Conservation (phyloP, 1,139 yeast species). For the Kluyveromyces sp. region DNA sequence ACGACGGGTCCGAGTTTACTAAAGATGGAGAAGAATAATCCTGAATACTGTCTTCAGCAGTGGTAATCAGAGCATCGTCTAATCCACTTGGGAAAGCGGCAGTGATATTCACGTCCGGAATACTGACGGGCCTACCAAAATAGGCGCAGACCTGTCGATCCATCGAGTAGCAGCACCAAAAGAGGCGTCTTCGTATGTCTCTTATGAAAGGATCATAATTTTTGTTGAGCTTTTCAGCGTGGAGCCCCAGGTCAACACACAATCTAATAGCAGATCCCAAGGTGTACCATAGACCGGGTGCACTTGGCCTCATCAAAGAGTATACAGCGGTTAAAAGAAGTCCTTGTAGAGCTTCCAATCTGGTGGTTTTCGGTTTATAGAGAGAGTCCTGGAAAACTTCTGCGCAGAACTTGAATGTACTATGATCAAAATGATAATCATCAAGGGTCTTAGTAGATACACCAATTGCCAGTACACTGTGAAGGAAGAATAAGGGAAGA, state of each 20-base stretch:
- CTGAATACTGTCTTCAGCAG: conserved; percentile 25
- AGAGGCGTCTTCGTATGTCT: conserved; percentile 69
- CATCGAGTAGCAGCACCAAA: conserved; percentile 84
- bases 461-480: conserved; percentile 74
- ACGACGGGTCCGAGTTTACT: conserved; percentile 46
- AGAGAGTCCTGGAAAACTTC: conserved; percentile 53
- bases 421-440: conserved; percentile 61
- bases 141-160: conserved; percentile 76
- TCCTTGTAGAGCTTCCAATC: conserved; percentile 68
- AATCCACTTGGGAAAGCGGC: conserved; percentile 63
- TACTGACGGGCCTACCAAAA: conserved; percentile 66
- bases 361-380: conserved; percentile 46
- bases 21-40: conserved; percentile 26
- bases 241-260: conserved; percentile 78
- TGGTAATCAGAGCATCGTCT: conserved; percentile 60
- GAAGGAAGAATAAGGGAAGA: conserved; percentile 52
- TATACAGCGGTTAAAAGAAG: conserved; percentile 60
- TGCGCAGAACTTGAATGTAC: conserved; percentile 68
- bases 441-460: conserved; percentile 67
- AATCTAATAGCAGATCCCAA: conserved; percentile 73
- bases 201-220: conserved; percentile 47
- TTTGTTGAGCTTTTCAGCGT: conserved; percentile 46
- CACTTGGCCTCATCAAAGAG: conserved; percentile 67
- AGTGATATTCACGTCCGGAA: conserved; percentile 61
- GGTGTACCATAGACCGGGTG: conserved; percentile 91